These are phyloP conservation scores for Pelargonium exstipulatum DNA, from an alignment of 441 rosid species.

Conservation along the genomic window DNA sequence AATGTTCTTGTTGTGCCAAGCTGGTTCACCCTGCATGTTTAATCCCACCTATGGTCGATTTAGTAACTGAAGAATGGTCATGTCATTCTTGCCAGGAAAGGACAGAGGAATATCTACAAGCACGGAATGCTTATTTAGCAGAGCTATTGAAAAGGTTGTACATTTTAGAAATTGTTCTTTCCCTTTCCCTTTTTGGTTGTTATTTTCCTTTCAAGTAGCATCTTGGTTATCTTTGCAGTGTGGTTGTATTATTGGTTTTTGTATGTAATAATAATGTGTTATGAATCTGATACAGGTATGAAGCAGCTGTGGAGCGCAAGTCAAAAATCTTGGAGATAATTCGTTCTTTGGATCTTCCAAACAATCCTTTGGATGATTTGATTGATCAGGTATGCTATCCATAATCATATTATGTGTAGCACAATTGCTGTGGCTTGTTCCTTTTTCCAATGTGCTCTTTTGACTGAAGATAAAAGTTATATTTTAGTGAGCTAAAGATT, in stretches of 20 bases:
- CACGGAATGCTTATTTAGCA: constrained; percentile 54
- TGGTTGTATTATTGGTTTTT: constrained; percentile 1
- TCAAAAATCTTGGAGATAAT: constrained; percentile 81
- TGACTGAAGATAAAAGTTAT: not conserved
- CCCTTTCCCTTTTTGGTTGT: constrained; percentile 6
- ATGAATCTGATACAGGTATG: constrained; percentile 53
- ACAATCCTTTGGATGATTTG: constrained; percentile 97
- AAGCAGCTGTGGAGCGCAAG: constrained; percentile 79
- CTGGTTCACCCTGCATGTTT: constrained; percentile 84
- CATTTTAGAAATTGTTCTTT: constrained; percentile 13
- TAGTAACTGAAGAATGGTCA: constrained; percentile 72
- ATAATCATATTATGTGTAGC: constrained; percentile 3
- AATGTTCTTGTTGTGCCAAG: constrained; percentile 90
- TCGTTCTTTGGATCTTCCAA: constrained; percentile 87
- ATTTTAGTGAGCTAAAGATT: not conserved
- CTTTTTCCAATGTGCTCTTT: not conserved
- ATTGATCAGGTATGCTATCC: constrained; percentile 66
- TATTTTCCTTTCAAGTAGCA: constrained; percentile 18
- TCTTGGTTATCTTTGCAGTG: constrained; percentile 3
- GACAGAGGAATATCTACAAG: constrained; percentile 87
- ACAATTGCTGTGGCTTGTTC: not conserved
- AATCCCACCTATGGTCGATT: constrained; percentile 69
- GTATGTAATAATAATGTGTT: constrained; percentile 23
- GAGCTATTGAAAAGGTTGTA: constrained; percentile 71
- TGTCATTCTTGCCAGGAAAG: constrained; percentile 95